Percentiles rank a stretch among this genome's conserved stretches.
These are phyloP conservation scores for Furcasterigmium sp. DNA, from an alignment of 2,329 filamentous ascomycete genomes.

Conservation along the genomic window DNA sequence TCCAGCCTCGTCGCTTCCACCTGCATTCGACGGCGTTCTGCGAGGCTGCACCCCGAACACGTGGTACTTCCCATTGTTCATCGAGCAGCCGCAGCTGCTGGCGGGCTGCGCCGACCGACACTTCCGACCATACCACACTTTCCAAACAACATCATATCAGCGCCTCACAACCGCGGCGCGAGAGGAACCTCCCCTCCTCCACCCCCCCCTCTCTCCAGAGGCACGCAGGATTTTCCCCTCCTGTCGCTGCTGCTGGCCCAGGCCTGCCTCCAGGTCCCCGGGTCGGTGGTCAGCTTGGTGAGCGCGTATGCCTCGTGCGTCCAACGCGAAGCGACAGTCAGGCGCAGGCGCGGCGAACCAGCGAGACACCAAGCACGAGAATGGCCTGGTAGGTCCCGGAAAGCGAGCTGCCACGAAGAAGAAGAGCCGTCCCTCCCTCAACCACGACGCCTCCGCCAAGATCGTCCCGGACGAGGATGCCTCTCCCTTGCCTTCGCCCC, in stretches of 20 bases:
- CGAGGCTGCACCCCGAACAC: too few relatives aligned
- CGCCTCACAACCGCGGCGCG: too few relatives aligned
- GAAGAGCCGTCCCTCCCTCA: constrained; percentile 39
- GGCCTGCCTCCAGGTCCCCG: constrained; percentile 24
- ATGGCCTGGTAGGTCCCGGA: constrained; percentile 67
- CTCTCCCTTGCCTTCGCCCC: constrained; percentile 14
- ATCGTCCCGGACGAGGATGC: constrained; percentile 20
- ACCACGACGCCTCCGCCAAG: constrained; percentile 1
- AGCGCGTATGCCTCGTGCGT: constrained; percentile 56
- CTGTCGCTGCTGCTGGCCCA: constrained; percentile 26
- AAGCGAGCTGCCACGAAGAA: constrained; percentile 36
- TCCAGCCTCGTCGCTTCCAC: too few relatives aligned
- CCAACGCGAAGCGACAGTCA: constrained; percentile 57
- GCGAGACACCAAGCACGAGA: constrained; percentile 76
- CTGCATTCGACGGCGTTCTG: too few relatives aligned
- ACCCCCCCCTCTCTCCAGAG: constrained; percentile 4
- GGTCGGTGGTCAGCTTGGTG: constrained; percentile 29
- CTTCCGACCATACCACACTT: too few relatives aligned
- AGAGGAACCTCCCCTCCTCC: neutral
- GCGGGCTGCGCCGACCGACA: too few relatives aligned
- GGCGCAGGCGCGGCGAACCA: constrained; percentile 56
- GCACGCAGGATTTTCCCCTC: constrained; percentile 1
- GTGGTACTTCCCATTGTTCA: too few relatives aligned
- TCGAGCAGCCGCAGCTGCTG: too few relatives aligned
- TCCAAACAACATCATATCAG: too few relatives aligned